phyloP scores from a whole-genome alignment of 2,329 filamentous ascomycete genomes.

The Septoria linicola region DNA sequence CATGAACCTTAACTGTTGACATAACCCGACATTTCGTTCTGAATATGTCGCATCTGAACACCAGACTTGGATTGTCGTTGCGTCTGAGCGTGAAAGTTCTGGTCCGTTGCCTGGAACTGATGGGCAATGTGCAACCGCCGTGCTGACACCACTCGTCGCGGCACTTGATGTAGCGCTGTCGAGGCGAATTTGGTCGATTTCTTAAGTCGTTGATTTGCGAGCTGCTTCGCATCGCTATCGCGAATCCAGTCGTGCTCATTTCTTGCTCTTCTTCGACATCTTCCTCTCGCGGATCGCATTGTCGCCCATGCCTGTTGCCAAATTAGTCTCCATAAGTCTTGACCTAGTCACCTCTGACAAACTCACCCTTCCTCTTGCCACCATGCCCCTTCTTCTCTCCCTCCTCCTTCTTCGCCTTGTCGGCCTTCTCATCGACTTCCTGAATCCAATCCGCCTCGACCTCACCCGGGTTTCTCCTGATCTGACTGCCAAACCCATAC shows the following conservation, averaged over 20 bases:
- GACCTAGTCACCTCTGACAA: too few relatives aligned
- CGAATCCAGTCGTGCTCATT: conserved; percentile 11
- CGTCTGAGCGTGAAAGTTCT: too few relatives aligned
- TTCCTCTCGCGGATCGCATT: conserved; percentile 24
- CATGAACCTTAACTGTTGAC: neutral
- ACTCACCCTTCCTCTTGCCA: conserved; percentile 24
- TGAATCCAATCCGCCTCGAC: conserved; percentile 81
- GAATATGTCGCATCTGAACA: too few relatives aligned
- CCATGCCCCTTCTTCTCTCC: conserved; percentile 36
- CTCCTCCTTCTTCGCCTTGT: conserved; percentile 61
- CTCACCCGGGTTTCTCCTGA: conserved; percentile 68
- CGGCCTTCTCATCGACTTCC: conserved; percentile 71
- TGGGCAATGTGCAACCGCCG: too few relatives aligned
- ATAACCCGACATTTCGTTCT: neutral
- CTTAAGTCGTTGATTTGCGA: too few relatives aligned
- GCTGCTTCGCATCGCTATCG: neutral
- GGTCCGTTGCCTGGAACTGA: too few relatives aligned
- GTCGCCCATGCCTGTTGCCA: conserved; percentile 14
- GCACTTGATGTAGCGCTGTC: too few relatives aligned
- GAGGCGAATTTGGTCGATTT: too few relatives aligned
- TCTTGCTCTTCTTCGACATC: conserved; percentile 25
- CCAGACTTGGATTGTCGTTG: too few relatives aligned
- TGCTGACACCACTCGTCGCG: too few relatives aligned
- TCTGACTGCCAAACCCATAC: conserved; percentile 84
- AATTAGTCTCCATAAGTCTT: neutral